Conservation (phyloP, 106 monocot genomes). For the Dendrobium catenatum region DNA sequence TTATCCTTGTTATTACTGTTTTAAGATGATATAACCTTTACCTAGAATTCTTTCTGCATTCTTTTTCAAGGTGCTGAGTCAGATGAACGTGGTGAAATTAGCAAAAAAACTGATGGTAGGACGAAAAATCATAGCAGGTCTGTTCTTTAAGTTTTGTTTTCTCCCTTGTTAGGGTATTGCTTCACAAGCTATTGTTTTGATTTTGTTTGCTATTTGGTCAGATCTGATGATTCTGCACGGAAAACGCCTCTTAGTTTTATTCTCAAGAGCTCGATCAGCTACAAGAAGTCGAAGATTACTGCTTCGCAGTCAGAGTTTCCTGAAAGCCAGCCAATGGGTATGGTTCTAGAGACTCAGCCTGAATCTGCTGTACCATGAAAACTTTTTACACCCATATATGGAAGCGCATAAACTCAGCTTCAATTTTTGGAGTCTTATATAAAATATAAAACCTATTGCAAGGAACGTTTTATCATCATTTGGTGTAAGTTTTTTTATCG, state of each 20-base stretch:
- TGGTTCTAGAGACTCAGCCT: conserved; percentile 23
- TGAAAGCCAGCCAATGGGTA: conserved; percentile 18
- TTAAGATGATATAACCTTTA: neutral
- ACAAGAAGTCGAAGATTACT: conserved; percentile 20
- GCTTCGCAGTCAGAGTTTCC: conserved; percentile 17
- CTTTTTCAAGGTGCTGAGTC: neutral
- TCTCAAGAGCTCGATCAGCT: conserved; percentile 23
- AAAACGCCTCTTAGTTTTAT: conserved; percentile 14
- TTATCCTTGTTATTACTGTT: neutral
- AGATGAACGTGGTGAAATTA: neutral
- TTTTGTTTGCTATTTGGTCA: neutral
- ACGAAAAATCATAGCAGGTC: neutral
- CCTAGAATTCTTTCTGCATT: neutral
- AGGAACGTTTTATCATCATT: too few species aligned
- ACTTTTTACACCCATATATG: neutral
- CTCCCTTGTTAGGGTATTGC: neutral
- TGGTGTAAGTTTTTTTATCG: too few species aligned
- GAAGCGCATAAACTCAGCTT: too few species aligned
- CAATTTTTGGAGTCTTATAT: too few species aligned
- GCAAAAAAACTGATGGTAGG: neutral
- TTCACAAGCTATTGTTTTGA: neutral
- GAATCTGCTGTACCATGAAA: conserved; percentile 6
- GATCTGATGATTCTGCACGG: neutral
- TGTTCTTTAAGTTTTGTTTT: neutral
- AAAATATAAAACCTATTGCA: too few species aligned